Evolutionary conservation across 1,139 yeast genomes (phyloP).

Genomic region (Scheffersomyces stambukii): DNA sequence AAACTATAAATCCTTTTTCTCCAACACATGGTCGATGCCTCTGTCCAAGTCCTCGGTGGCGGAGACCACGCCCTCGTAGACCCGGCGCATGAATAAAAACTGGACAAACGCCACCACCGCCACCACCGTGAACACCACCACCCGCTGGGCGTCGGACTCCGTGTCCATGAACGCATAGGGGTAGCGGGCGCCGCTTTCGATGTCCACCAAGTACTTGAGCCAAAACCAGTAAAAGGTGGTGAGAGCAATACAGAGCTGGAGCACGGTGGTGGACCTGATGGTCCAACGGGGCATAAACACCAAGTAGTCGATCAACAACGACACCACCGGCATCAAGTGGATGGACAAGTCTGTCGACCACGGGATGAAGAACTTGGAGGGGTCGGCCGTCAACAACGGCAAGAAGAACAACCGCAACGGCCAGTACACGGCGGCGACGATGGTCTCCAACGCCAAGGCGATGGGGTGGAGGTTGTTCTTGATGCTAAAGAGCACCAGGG

Average conservation of each 20-base stretch:
- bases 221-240: slow-evolving; percentile 52
- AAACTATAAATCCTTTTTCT: slow-evolving; percentile 8
- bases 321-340: slow-evolving; percentile 55
- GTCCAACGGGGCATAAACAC: slow-evolving; percentile 50
- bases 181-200: slow-evolving; percentile 44
- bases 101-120: slow-evolving; percentile 41
- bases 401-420: slow-evolving; percentile 51
- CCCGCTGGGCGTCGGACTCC: slow-evolving; percentile 36
- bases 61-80: slow-evolving; percentile 21
- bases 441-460: slow-evolving; percentile 52
- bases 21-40: slow-evolving; percentile 12
- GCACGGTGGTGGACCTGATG: slow-evolving; percentile 33
- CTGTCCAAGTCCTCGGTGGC: slow-evolving; percentile 14
- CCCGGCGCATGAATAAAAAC: slow-evolving; percentile 24
- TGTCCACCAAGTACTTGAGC: slow-evolving; percentile 45
- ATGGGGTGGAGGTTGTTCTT: slow-evolving; percentile 46
- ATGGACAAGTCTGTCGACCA: slow-evolving; percentile 50
- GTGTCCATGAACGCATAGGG: slow-evolving; percentile 69
- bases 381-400: slow-evolving; percentile 34
- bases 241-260: slow-evolving; percentile 31
- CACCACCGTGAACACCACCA: slow-evolving; percentile 47
- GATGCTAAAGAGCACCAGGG: slow-evolving; percentile 17
- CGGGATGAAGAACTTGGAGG: slow-evolving; percentile 33
- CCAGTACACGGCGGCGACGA: slow-evolving; percentile 66
- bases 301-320: slow-evolving; percentile 51